These are phyloP conservation scores for Globisporangium perplexum DNA, from an alignment of 352 stramenopile genomes.

Conservation along the genomic window DNA sequence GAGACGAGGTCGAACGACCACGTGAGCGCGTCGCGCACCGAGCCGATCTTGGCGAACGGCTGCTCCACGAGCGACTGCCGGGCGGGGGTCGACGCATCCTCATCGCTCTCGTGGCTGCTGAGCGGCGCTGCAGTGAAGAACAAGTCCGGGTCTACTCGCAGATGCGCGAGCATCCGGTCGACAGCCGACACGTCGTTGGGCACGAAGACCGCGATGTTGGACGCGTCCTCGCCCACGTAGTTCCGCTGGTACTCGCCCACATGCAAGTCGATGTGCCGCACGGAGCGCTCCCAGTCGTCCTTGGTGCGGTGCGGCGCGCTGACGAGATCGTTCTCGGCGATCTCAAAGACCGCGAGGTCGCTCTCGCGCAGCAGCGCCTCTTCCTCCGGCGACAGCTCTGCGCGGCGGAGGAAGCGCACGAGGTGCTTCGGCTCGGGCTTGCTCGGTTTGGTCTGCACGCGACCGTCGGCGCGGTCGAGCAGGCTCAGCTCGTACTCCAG, in stretches of 20 bases:
- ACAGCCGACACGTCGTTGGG: constrained; percentile 50
- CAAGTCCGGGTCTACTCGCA: constrained; percentile 51
- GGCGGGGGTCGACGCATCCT: constrained; percentile 8
- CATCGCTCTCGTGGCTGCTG: not conserved
- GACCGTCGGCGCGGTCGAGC: constrained; percentile 14
- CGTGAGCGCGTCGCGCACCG: constrained; percentile 56
- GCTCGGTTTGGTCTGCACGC: constrained; percentile 19
- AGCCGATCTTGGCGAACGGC: constrained; percentile 54
- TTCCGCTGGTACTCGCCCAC: constrained; percentile 40
- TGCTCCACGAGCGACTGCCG: constrained; percentile 10
- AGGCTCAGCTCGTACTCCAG: constrained; percentile 78
- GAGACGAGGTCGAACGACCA: constrained; percentile 77
- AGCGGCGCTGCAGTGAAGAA: constrained; percentile 34
- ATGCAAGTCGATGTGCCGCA: constrained; percentile 63
- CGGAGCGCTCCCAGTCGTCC: constrained; percentile 50
- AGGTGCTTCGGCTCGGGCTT: constrained; percentile 36
- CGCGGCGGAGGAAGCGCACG: constrained; percentile 39
- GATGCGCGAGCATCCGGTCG: constrained; percentile 37
- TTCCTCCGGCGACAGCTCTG: constrained; percentile 15
- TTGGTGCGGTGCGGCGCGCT: constrained; percentile 46
- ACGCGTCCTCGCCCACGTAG: constrained; percentile 48
- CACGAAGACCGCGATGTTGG: constrained; percentile 77
- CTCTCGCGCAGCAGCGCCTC: constrained; percentile 26
- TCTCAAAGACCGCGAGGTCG: constrained; percentile 37
- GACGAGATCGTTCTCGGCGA: constrained; percentile 55